Evolutionary conservation across 768 basidiomycete genomes (phyloP), one percentile per base, ranked within the genome.

Genomic region (Russula foetens): DNA sequence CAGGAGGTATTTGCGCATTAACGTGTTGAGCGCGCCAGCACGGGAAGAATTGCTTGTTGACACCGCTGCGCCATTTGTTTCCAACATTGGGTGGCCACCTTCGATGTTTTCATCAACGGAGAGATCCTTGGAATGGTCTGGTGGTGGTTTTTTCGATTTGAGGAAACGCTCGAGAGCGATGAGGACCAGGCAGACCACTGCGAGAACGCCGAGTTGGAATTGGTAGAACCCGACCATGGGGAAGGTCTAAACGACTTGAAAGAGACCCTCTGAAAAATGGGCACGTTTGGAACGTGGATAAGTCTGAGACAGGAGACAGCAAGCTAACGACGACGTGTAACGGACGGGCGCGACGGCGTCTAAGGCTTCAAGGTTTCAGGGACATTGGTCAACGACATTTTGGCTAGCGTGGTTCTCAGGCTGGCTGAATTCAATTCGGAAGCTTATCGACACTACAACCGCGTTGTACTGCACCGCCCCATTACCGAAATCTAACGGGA

Each of bases 161-260:
- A 69, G 33, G 52, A 69, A 67, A 23, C 64, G 65, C 44, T 71
- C 68, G 7, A 69, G 31, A 1, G 65, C 35, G 11, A 70, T 19
- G 44, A 67, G 51, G 41, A 58, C 12, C 28, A 58, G 4, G 53
- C 68, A 71, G 35, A 67, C 26, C 5, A 55, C 15, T 11, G 64
- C 35, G 9, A 73, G 65, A 45, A 69, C 23, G 23, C 59, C 48
- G 38, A 73, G 67, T 55, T 73, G 72, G 51, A 49, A 65, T 46
- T 73, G 66, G 58, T 73, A 73, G 61, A 72, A 73, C 19, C 51
- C 9, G 21, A 43, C 61, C 61, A 62, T 62, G 21, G 43, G 4
- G 7, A 2, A 44, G 2, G 43, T 56, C 17, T 33, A 41, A 1
- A 43, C 19, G 9, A 49, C 11, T 8, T 38, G 21, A 29, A 62